Evolutionary conservation across 2,329 filamentous ascomycete species (phyloP).

Genomic region (Hortaea werneckii): DNA sequence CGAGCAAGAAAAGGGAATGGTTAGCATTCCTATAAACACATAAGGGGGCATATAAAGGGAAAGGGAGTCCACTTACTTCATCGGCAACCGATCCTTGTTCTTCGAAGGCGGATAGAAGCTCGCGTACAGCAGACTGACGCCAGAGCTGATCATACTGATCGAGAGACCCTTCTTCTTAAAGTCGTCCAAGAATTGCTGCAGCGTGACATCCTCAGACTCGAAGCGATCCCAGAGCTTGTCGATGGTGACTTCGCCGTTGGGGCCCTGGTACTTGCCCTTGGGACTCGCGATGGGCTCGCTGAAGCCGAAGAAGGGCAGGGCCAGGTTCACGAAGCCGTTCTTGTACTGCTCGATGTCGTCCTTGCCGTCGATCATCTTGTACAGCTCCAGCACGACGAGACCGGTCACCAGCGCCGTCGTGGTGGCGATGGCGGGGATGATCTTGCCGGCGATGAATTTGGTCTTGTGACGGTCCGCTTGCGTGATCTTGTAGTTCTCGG

Average conservation of each 20-base stretch:
- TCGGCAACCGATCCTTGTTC: constrained; percentile 67
- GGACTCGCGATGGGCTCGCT: constrained; percentile 91
- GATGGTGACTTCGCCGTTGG: constrained; percentile 66
- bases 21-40: not conserved
- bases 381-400: constrained; percentile 82
- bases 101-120: constrained; percentile 79
- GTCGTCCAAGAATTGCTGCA: constrained; percentile 70
- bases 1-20: constrained; percentile 15
- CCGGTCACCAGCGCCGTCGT: constrained; percentile 94
- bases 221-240: constrained; percentile 99
- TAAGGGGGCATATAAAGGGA: too few species aligned
- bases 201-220: constrained; percentile 74
- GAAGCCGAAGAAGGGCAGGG: constrained; percentile 95
- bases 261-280: constrained; percentile 80
- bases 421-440: constrained; percentile 95
- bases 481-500: constrained; percentile 96
- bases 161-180: constrained; percentile 73
- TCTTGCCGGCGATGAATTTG: constrained; percentile 99
- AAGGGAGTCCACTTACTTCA: too few species aligned
- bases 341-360: constrained; percentile 97
- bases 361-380: constrained; percentile 95
- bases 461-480: constrained; percentile 92
- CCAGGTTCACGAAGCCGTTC: constrained; percentile 96
- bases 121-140: constrained; percentile 87
- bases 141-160: constrained; percentile 93